A percentile compares a stretch with the other conserved stretches of the same genome.
These are phyloP conservation scores for Nemania abortiva DNA, from an alignment of 2,329 filamentous ascomycete genomes.

Conservation along the genomic window DNA sequence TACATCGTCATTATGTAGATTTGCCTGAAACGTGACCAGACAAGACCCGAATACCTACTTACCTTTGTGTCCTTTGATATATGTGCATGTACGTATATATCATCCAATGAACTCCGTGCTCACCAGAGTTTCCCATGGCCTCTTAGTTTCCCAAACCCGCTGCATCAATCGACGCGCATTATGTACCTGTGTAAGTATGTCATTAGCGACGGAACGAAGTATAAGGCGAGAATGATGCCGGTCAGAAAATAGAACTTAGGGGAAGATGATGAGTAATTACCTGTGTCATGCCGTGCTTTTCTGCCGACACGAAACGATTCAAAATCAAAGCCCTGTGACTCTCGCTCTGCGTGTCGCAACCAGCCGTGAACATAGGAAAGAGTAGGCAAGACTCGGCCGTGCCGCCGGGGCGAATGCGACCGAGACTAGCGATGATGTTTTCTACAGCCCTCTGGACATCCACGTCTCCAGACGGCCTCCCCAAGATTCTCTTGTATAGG, in stretches of 20 bases:
- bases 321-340: conserved; percentile 71
- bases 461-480: conserved; percentile 66
- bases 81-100: conserved; percentile 38
- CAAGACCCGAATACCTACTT: conserved; percentile 23
- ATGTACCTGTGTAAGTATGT: conserved; percentile 59
- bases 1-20: conserved; percentile 1
- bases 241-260: not conserved
- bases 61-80: not conserved
- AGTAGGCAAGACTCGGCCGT: conserved; percentile 80
- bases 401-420: conserved; percentile 72
- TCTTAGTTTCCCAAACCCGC: conserved; percentile 74
- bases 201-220: conserved; percentile 34
- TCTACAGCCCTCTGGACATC: conserved; percentile 73
- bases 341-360: conserved; percentile 74
- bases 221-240: not conserved
- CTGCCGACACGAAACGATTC: conserved; percentile 73
- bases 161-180: conserved; percentile 75
- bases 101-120: conserved; percentile 76
- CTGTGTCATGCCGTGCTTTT: conserved; percentile 82
- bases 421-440: conserved; percentile 72
- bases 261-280: conserved; percentile 57
- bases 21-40: conserved; percentile 22
- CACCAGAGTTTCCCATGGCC: conserved; percentile 76
- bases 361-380: conserved; percentile 86
- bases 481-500: conserved; percentile 78